Evolutionary conservation across 345 rosid species (phyloP).

Genomic region (Aquilaria malaccensis): DNA sequence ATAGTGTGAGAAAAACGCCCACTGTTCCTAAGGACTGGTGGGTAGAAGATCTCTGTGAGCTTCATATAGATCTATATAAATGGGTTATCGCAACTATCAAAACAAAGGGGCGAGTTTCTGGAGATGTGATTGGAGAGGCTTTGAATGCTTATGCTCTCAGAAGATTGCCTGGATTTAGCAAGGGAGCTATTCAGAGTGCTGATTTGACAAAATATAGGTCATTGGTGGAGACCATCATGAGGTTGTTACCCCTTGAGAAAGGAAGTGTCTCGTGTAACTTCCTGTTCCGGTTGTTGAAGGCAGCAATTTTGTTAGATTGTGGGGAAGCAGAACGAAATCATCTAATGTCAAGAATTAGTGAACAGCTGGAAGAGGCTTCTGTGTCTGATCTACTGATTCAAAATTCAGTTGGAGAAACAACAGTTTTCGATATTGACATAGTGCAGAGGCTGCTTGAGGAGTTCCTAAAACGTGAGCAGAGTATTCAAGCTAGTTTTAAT

Average conservation of each 20-base stretch:
- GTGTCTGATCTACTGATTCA: conserved; percentile 40
- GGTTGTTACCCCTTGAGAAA: conserved; percentile 47
- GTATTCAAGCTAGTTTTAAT: conserved; percentile 11
- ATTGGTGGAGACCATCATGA: conserved; percentile 41
- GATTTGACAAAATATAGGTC: conserved; percentile 40
- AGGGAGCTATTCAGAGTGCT: conserved; percentile 33
- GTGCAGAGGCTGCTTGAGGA: conserved; percentile 46
- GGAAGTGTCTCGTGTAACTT: conserved; percentile 44
- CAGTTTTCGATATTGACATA: conserved; percentile 45
- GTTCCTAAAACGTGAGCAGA: conserved; percentile 27
- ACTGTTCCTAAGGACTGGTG: conserved; percentile 78
- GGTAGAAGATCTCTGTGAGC: conserved; percentile 80
- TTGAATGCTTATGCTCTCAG: conserved; percentile 47
- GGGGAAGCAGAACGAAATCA: conserved; percentile 40
- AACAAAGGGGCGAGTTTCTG: conserved; percentile 37
- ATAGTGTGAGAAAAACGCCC: conserved; percentile 42
- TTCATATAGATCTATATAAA: conserved; percentile 56
- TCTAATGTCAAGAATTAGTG: conserved; percentile 37
- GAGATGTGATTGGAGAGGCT: conserved; percentile 58
- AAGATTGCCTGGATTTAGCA: conserved; percentile 53
- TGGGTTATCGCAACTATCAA: conserved; percentile 40
- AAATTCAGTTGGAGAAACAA: conserved; percentile 33
- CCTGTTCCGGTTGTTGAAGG: conserved; percentile 50
- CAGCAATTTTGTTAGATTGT: conserved; percentile 35
- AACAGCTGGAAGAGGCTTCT: conserved; percentile 49